Percentiles rank a stretch among this genome's conserved stretches.
Conservation (phyloP, 805 yeast genomes). For the Candida ponderosae region DNA sequence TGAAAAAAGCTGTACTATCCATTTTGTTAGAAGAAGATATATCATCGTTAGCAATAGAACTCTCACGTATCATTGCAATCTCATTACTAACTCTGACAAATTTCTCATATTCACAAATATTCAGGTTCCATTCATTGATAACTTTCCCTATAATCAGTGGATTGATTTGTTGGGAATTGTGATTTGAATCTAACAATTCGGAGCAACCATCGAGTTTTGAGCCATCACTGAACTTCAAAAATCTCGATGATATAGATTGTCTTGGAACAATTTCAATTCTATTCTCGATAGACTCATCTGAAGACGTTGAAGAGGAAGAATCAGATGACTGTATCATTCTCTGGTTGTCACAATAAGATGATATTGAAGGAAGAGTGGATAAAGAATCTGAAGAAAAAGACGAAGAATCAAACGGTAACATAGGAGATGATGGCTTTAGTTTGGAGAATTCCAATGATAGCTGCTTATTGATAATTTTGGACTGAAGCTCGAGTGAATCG, state of each 20-base stretch:
- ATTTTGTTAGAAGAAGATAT: no score
- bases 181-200: slow-evolving; percentile 2
- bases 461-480: slow-evolving; percentile 15
- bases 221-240: not conserved
- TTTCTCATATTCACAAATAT: slow-evolving; percentile 41
- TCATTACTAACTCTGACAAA: slow-evolving; percentile 17
- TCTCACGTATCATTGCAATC: not conserved
- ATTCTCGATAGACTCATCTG: not conserved
- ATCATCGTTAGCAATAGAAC: no score
- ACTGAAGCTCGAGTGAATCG: slow-evolving; percentile 27
- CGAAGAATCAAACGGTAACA: not conserved
- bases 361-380: slow-evolving; percentile 5
- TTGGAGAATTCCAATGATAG: not conserved
- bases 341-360: slow-evolving; percentile 5
- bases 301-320: slow-evolving; percentile 1
- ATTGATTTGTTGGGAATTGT: slow-evolving; percentile 11
- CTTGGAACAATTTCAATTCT: slow-evolving; percentile 8
- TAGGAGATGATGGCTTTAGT: not conserved
- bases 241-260: slow-evolving; percentile 1
- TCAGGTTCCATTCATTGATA: slow-evolving; percentile 42
- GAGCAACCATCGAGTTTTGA: no score
- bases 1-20: not conserved
- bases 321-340: slow-evolving; percentile 1
- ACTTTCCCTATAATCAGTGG: slow-evolving; percentile 34
- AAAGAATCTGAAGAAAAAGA: no score